Conservation (phyloP, 495 filamentous ascomycete species). For the Aspergillus homomorphus region DNA sequence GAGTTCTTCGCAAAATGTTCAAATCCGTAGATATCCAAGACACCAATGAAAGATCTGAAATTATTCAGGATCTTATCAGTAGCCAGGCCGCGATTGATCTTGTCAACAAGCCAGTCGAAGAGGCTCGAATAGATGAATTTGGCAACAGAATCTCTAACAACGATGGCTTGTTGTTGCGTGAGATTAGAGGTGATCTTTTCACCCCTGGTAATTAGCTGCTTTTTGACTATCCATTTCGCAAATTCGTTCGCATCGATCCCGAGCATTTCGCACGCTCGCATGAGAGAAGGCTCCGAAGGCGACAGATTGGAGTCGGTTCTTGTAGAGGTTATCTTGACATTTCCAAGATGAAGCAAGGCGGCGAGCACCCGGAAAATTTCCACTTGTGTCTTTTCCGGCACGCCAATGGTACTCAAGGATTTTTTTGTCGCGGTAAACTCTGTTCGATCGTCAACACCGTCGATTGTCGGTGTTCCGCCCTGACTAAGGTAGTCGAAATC, state of each 20-base stretch:
- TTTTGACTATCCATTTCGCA: constrained; percentile 99
- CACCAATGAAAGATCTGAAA: constrained; percentile 93
- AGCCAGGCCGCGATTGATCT: constrained; percentile 86
- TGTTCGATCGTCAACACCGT: constrained; percentile 91
- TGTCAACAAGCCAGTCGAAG: constrained; percentile 98
- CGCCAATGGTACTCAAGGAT: constrained; percentile 85
- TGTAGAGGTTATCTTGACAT: constrained; percentile 89
- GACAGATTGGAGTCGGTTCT: constrained; percentile 81
- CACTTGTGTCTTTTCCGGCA: constrained; percentile 65
- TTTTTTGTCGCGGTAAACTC: constrained; percentile 87
- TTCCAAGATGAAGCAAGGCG: constrained; percentile 90
- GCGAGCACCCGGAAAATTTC: constrained; percentile 91
- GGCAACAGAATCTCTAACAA: constrained; percentile 95
- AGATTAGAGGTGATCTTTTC: constrained; percentile 98
- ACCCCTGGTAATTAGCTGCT: constrained; percentile 92
- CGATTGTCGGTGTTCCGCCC: constrained; percentile 84
- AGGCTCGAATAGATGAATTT: constrained; percentile 98
- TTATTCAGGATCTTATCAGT: constrained; percentile 80
- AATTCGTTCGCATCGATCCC: constrained; percentile 86
- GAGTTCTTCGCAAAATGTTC: constrained; percentile 99
- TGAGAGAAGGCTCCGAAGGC: constrained; percentile 75
- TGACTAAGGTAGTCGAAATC: constrained; percentile 97
- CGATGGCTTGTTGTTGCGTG: constrained; percentile 87
- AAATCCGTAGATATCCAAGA: constrained; percentile 99
- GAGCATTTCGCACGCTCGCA: constrained; percentile 78